Base-by-base conservation (phyloP, 805 yeast species). In the Helenozyma baotianmanensis region DNA sequence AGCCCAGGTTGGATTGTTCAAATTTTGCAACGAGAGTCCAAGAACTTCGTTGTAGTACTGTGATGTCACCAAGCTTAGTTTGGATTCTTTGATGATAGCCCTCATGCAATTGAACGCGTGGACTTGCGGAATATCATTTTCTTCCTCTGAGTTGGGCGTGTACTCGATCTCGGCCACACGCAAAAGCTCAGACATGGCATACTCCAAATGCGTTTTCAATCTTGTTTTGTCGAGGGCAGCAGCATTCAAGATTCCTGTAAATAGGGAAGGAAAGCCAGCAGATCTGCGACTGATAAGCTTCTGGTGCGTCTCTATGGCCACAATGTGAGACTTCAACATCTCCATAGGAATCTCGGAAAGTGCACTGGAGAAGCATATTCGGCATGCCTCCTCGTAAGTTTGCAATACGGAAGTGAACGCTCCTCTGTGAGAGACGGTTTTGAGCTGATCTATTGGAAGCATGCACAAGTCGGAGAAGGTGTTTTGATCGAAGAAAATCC, bases 391-490 rank as follows among this genome's bases (percentile, higher is more conserved):
- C 10, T 78, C 69, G 47, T 83, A 86, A 0, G 92, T 74, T 4
- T 96, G 96, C 42, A 84, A 80, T 0, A 89, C 82, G 0, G 97
- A 79, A 8, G 94, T 80, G 41, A 90, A 85, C 0, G 97, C 96
- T 21, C 97, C 97, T 40, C 94, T 72, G 47, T 92, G 97, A 27
- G 89, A 75, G 14, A 89, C 80, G 0, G 77, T 67, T 3, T 85
- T 70, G 22, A 92, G 61, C 51, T 88, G 95, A 9, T 63, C 71
- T 36, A 82, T 66, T 3, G 86, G 54, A 5, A 80, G 48, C 1
- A 72, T 68, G 9, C 92, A 85, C 19, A 68, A 45, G 3, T 42
- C 29, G 10, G 62, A 30, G n/a, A 72, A 50, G 6, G 27, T 24
- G 2, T 43, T 45, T 11, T 54, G 51, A 2, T 47, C 37, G 2